A percentile compares a stretch with the other conserved stretches of the same genome.
Conservation (phyloP, 2,329 filamentous ascomycete species). For the Cadophora malorum region DNA sequence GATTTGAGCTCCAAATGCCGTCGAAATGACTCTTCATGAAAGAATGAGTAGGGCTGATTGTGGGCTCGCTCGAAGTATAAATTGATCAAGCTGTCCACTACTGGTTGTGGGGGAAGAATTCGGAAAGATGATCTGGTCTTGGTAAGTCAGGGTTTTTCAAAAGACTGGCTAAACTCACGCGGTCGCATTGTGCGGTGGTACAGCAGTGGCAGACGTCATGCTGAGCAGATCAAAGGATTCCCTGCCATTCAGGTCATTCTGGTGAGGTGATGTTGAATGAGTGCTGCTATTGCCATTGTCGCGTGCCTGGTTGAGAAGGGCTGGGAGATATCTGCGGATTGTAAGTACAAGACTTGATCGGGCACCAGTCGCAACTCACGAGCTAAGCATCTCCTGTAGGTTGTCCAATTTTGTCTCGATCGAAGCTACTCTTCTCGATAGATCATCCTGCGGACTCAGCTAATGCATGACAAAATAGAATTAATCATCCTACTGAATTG, state of each 20-base stretch:
- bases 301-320: neutral
- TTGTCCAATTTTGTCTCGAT: neutral
- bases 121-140: neutral
- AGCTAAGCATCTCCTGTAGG: neutral
- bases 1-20: neutral
- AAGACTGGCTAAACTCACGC: neutral
- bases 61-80: neutral
- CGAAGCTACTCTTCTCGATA: neutral
- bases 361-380: neutral
- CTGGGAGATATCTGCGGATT: neutral
- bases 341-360: neutral
- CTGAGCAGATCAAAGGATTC: neutral
- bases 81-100: neutral
- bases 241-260: neutral
- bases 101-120: neutral
- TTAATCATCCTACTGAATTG: neutral
- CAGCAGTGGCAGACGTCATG: neutral
- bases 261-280: neutral
- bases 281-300: neutral
- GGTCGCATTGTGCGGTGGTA: neutral
- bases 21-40: neutral
- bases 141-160: neutral
- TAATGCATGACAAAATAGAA: neutral
- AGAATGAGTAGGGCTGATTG: neutral
- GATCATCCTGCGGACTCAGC: neutral